phyloP scores from a whole-genome alignment of 140 eudicot species.

The Anethum foeniculum region DNA sequence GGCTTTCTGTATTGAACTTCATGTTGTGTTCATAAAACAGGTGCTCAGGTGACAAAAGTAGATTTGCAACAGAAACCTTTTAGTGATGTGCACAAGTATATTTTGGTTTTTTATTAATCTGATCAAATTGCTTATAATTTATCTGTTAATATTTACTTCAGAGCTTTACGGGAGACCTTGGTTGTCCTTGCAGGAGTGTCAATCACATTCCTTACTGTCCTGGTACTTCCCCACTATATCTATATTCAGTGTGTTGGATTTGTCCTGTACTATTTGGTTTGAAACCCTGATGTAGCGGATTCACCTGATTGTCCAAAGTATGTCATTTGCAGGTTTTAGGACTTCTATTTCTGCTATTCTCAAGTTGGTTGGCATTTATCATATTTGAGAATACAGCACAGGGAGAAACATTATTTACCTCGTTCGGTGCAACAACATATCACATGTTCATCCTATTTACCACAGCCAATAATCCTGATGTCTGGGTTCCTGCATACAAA shows the following conservation, averaged over 20 bases:
- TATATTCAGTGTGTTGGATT: background rate
- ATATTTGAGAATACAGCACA: conserved; percentile 89
- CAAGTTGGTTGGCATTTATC: conserved; percentile 94
- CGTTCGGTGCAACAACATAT: conserved; percentile 63
- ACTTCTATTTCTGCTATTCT: conserved; percentile 72
- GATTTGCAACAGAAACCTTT: too few species aligned
- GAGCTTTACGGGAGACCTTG: conserved; percentile 73
- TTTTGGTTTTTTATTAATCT: background rate
- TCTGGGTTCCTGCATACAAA: conserved; percentile 98
- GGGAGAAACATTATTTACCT: conserved; percentile 62
- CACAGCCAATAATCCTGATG: conserved; percentile 94
- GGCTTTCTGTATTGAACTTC: too few species aligned
- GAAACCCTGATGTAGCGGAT: background rate
- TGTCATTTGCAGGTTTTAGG: conserved; percentile 53
- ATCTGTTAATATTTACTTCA: conserved; percentile 17
- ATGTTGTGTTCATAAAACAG: too few species aligned
- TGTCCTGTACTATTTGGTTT: too few species aligned
- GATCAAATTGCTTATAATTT: conserved; percentile 7
- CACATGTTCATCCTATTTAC: conserved; percentile 89
- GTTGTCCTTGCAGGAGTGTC: conserved; percentile 73
- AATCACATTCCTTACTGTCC: conserved; percentile 69
- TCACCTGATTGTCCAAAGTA: background rate
- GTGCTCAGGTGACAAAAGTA: too few species aligned
- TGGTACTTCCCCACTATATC: conserved; percentile 47
- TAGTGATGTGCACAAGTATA: too few species aligned